Evolutionary conservation across 2,329 filamentous ascomycete species (phyloP), one percentile per base, ranked within the genome.

Genomic region (Bipolaris sorokiniana): DNA sequence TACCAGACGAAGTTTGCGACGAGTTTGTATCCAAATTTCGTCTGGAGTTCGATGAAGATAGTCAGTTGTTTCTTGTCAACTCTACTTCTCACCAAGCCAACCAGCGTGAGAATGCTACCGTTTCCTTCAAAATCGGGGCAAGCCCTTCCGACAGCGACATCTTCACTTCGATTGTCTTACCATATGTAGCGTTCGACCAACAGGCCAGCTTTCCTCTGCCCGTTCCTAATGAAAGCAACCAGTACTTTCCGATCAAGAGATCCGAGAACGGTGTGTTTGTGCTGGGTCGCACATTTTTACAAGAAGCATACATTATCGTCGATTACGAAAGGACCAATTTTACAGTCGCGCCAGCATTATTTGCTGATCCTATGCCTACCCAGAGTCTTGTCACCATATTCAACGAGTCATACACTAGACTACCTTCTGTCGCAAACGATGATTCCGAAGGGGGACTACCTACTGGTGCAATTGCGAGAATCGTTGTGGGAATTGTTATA

Each of bases 241-340:
- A 62, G 18, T 77, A 75, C 26, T 73, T 77, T 36, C 72, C 74
- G 0, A 67, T 76, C 48, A 69, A 63, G 45, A 68, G 62, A 23
- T 71, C 73, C 0, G 54, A 54, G 1, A 64, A 65, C 16, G 69
- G 68, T 0, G 20, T 61, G 0, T 70, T 54, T 22, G 66, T 74
- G 3, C 55, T 78, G 1, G 76, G 76, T 0, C 72, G 76, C 1
- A 65, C 75, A 0, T 72, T 78, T 26, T 50, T 78, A 0, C 76
- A 78, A 48, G 75, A 77, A 54, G 69, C 76, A 1, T 77, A 78
- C 34, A 52, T 78, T 1, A 47, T 74, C 31, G 74, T 76, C 13
- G 73, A 78, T 51, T 77, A 77, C 47, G 73, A 77, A 22, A 63
- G 65, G 2, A n/a, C 51, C 9, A 74, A 72, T 46, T 77, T 77